Evolutionary conservation across 1,284 basidiomycete species (phyloP), one percentile per base, ranked within the genome.

Genomic region (Jaminaea rosea): DNA sequence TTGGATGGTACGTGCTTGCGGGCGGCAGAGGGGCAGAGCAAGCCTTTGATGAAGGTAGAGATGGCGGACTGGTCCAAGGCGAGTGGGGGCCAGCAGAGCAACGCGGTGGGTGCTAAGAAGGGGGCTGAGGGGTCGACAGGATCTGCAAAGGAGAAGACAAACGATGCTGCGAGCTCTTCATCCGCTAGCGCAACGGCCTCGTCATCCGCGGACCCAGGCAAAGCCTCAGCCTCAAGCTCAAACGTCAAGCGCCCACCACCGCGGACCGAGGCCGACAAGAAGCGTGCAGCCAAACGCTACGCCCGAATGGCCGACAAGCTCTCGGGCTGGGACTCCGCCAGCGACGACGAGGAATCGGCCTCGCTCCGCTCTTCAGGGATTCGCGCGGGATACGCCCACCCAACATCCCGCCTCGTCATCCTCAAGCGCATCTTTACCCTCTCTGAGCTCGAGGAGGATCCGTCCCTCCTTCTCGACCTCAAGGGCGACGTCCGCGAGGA

Each of bases 401-500:
- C 39, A n/a, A n/a, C 24, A n/a, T 42, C 39, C 3, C 53, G 58
- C 37, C 60, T 52, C 9, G 56, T 69, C 1, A 58, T 67, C 5
- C 56, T 67, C 5, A 64, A 63, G 26, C 84, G 89, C 65, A 98
- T 98, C 91, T 99, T 99, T 73, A 86, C 85, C 5, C 78, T 88
- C 2, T 75, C 85, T 60, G 89, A 94, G 65, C 80, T 99, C 1
- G 85, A 89, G 31, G 83, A 88, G 63, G 93, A 99, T 65, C 80
- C 88, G 0, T 81, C 86, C 3, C 76, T 98, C 19, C 77, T 97
- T 10, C 80, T 98, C 9, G 93, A 98, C 65, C 80, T 97, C 47
- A 96, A 96, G 70, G 87, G 94, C 63, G 93, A 98, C 62, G 91
- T 98, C 8, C 81, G 93, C 50, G 90, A 94, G 34, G 93, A 99